Evolutionary conservation across 2,329 filamentous ascomycete species (phyloP), one percentile per base, ranked within the genome.

Genomic region (Juglanconis oblonga): DNA sequence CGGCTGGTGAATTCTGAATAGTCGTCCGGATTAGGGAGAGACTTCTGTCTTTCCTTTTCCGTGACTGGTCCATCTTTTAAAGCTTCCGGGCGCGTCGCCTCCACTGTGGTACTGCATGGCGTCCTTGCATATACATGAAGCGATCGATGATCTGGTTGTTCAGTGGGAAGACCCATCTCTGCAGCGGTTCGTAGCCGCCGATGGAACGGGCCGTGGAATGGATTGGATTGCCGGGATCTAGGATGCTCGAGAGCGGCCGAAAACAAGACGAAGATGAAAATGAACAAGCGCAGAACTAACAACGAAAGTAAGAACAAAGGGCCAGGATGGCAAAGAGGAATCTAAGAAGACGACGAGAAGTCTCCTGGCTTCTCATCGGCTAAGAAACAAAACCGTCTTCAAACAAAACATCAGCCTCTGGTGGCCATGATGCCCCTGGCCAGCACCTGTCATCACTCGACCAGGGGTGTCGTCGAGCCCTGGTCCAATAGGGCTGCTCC

Each of bases 141-240:
- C 33, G 58, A 55, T 50, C 38, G 45, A 33, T 49, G 55, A 35
- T 51, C 50, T 36, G 47, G 36, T 33, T 52, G 55, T 32, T 10
- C 33, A 6, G 55, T 14, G 44, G 33, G 40, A 32, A 52, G 51
- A 55, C 57, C 61, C 59, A 62, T 59, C 24, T 49, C n/a, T 40
- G 51, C 33, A 42, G 61, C 55, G 58, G 50, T 48, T 63, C 58
- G 58, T 63, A 63, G 55, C 58, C 61, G 61, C 61, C 58, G 45
- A 53, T 61, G 47, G 40, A 52, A 63, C 54, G 47, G 45, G 32
- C 57, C 45, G 57, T 33, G 24, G 17, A 35, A 29, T 31, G 29
- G 8, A 29, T 7, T 45, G 31, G 24, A 11, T 52, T 13, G 59
- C 54, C 44, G 56, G 56, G 52, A 52, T 59, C 52, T 58, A 45